Percentiles rank a stretch among this genome's conserved stretches.
phyloP scores from a whole-genome alignment of 2,329 filamentous ascomycete species.

The Diaporthe batatas region DNA sequence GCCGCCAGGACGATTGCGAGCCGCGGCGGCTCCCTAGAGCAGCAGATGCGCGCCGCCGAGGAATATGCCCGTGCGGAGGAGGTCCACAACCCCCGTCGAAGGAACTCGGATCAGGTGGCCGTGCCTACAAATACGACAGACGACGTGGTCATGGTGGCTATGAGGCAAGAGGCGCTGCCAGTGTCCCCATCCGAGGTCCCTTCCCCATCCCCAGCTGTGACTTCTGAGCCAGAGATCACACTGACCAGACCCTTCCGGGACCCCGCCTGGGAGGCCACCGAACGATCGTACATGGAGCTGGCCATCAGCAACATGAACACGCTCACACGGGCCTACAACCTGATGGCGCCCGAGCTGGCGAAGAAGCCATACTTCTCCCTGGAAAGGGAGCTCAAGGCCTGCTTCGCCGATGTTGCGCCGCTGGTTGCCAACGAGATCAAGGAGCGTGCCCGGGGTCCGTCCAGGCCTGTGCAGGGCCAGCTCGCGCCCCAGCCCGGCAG shows the following conservation, averaged over 20 bases:
- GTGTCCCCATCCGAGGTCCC: slow-evolving; percentile 40
- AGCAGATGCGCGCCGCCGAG: slow-evolving; percentile 79
- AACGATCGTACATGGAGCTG: slow-evolving; percentile 81
- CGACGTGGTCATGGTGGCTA: slow-evolving; percentile 63
- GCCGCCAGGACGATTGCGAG: slow-evolving; percentile 83
- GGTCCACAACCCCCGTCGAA: slow-evolving; percentile 69
- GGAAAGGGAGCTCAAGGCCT: slow-evolving; percentile 82
- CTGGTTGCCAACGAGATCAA: slow-evolving; percentile 79
- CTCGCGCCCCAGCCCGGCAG: slow-evolving; percentile 58
- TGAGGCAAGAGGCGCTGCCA: slow-evolving; percentile 53
- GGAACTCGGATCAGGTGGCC: slow-evolving; percentile 60
- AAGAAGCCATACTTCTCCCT: slow-evolving; percentile 94
- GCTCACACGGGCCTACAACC: slow-evolving; percentile 89
- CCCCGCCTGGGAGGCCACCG: slow-evolving; percentile 78
- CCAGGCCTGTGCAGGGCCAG: slow-evolving; percentile 56
- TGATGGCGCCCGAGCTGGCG: slow-evolving; percentile 91
- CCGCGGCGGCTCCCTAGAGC: slow-evolving; percentile 78
- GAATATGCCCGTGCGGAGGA: slow-evolving; percentile 83
- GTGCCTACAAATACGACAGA: slow-evolving; percentile 62
- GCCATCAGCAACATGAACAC: slow-evolving; percentile 83
- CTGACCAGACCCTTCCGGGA: slow-evolving; percentile 80
- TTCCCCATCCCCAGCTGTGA: slow-evolving; percentile 21
- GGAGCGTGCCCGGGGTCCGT: slow-evolving; percentile 69
- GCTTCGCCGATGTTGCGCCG: slow-evolving; percentile 89
- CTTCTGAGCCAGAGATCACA: slow-evolving; percentile 47